phyloP scores from a whole-genome alignment of 306 rosid species.

The Inga leiocalycina region DNA sequence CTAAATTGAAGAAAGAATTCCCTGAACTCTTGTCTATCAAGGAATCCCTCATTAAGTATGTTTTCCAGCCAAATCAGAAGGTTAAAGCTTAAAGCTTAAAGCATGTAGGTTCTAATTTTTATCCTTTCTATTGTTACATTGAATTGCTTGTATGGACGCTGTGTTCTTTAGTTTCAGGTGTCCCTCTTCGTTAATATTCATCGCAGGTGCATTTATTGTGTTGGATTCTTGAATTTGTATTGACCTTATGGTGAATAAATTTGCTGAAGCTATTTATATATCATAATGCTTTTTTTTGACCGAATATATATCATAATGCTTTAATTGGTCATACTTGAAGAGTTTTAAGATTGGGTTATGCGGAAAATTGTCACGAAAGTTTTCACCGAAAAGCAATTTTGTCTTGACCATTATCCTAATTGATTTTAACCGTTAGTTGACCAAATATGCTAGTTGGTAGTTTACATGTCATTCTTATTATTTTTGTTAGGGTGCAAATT shows the following conservation, averaged over 20 bases:
- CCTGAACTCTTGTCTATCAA: conserved; percentile 80
- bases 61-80: conserved; percentile 72
- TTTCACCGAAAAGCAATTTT: no score
- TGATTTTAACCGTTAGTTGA: no score
- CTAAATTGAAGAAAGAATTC: conserved; percentile 67
- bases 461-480: no score
- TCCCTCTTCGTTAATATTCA: conserved; percentile 22
- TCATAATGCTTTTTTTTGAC: background rate
- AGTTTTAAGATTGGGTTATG: background rate
- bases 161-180: conserved; percentile 14
- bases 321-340: background rate
- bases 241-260: conserved; percentile 44
- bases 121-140: conserved; percentile 23
- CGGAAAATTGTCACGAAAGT: no score
- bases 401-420: no score
- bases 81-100: conserved; percentile 45
- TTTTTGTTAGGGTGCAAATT: no score
- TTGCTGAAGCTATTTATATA: conserved; percentile 35
- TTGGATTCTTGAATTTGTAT: conserved; percentile 32
- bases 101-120: conserved; percentile 23
- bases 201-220: conserved; percentile 24
- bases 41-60: conserved; percentile 82
- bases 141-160: conserved; percentile 31
- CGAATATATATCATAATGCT: background rate
- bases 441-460: no score